Conservation (phyloP, 75 land plant species). For the Pinus tabuliformis region DNA sequence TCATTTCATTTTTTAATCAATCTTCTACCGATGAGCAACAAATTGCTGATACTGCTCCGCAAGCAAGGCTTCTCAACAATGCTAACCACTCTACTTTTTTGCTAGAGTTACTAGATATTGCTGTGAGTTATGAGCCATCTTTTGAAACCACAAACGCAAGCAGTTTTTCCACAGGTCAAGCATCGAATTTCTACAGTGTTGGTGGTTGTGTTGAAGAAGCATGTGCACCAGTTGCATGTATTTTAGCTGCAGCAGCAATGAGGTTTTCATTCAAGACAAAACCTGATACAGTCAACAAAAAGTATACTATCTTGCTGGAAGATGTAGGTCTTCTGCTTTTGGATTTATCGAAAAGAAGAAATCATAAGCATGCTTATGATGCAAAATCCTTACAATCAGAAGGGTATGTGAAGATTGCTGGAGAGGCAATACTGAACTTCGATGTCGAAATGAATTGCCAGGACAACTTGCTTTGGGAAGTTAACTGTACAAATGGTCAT, state of each 20-base stretch:
- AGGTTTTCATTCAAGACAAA: slow-evolving; percentile 48
- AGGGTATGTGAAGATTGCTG: slow-evolving; percentile 91
- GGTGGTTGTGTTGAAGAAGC: slow-evolving; percentile 1
- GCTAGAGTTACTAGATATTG: slow-evolving; percentile 81
- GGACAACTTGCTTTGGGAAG: slow-evolving; percentile 62
- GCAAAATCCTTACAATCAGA: slow-evolving; percentile 41
- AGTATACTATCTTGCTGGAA: slow-evolving; percentile 59
- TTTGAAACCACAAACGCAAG: slow-evolving; percentile 8
- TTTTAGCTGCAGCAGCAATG: slow-evolving; percentile 83
- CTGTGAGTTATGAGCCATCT: slow-evolving; percentile 87
- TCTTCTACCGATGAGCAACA: slow-evolving; percentile 10
- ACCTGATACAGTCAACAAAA: slow-evolving; percentile 19
- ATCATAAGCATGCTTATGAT: slow-evolving; percentile 26
- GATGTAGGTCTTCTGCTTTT: slow-evolving; percentile 86
- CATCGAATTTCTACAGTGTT: no score
- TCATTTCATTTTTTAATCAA: slow-evolving; percentile 55
- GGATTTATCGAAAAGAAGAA: slow-evolving; percentile 20
- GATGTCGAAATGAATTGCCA: slow-evolving; percentile 48
- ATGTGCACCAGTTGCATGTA: slow-evolving; percentile 55
- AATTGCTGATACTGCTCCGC: background rate
- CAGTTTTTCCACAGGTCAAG: slow-evolving; percentile 1
- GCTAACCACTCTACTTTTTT: slow-evolving; percentile 27
- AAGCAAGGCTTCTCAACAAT: background rate
- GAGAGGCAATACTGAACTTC: slow-evolving; percentile 67
- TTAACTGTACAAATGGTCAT: slow-evolving; percentile 68